Evolutionary conservation across 164 flowering plant genomes (phyloP).

Genomic region (Santalum album): DNA sequence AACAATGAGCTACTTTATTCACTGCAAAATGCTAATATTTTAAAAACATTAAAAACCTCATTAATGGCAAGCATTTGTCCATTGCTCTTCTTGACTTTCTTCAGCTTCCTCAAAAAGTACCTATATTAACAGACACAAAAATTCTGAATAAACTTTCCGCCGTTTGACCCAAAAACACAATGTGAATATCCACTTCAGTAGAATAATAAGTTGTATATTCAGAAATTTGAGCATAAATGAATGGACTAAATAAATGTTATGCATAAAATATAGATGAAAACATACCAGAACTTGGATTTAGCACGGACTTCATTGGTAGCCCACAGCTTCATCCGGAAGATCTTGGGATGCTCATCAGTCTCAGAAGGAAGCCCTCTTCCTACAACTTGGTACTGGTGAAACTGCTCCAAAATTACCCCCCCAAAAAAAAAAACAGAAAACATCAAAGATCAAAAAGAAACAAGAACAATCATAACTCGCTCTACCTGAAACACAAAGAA

Average conservation of each 20-base stretch:
- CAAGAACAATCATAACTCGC: too few relatives aligned
- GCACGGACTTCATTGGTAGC: slow-evolving; percentile 82
- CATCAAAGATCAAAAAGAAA: too few relatives aligned
- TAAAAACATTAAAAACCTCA: slow-evolving; percentile 14
- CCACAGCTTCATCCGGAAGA: slow-evolving; percentile 92
- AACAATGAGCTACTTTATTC: too few relatives aligned
- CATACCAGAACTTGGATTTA: slow-evolving; percentile 79
- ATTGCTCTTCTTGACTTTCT: slow-evolving; percentile 27
- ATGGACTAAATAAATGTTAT: too few relatives aligned
- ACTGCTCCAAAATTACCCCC: too few relatives aligned
- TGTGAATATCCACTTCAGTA: too few relatives aligned
- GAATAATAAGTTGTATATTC: too few relatives aligned
- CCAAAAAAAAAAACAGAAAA: too few relatives aligned
- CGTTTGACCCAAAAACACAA: too few relatives aligned
- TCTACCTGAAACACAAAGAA: too few relatives aligned
- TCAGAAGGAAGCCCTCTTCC: slow-evolving; percentile 77
- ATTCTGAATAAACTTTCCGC: neutral
- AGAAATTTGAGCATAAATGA: too few relatives aligned
- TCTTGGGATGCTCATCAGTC: slow-evolving; percentile 71
- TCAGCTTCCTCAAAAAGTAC: slow-evolving; percentile 27
- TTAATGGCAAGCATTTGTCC: slow-evolving; percentile 23
- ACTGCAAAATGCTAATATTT: too few relatives aligned
- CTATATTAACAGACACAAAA: neutral
- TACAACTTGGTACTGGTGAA: slow-evolving; percentile 87
- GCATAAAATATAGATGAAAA: neutral